phyloP scores from a whole-genome alignment of 495 filamentous ascomycete species.

The Penicillium turbatum region DNA sequence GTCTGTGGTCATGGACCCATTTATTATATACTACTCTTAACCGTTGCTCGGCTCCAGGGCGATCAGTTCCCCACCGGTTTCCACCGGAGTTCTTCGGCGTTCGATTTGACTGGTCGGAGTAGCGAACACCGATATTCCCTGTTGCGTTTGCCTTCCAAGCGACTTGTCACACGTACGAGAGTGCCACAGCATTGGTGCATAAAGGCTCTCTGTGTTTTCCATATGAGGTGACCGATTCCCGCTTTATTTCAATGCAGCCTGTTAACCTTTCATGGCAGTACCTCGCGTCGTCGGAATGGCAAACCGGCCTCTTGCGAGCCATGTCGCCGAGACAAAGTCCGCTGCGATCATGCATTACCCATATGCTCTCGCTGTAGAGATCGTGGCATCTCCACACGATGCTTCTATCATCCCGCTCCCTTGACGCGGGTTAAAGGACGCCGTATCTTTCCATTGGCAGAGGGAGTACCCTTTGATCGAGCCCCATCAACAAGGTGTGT shows the following conservation, averaged over 20 bases:
- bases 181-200: background rate
- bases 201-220: background rate
- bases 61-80: slow-evolving; percentile 7
- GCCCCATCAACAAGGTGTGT: slow-evolving; percentile 8
- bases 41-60: background rate
- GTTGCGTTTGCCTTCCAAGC: background rate
- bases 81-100: slow-evolving; percentile 20
- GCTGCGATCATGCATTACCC: slow-evolving; percentile 41
- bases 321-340: slow-evolving; percentile 45
- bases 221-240: slow-evolving; percentile 2
- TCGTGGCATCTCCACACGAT: slow-evolving; percentile 23
- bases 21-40: background rate
- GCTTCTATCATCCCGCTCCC: slow-evolving; percentile 41
- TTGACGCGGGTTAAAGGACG: slow-evolving; percentile 21
- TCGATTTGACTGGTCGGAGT: slow-evolving; percentile 7
- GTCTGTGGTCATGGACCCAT: background rate
- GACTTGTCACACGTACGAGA: background rate
- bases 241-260: background rate
- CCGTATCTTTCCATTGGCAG: slow-evolving; percentile 10
- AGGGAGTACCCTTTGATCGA: slow-evolving; percentile 14
- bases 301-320: slow-evolving; percentile 46
- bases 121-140: slow-evolving; percentile 14
- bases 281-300: slow-evolving; percentile 40
- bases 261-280: slow-evolving; percentile 3
- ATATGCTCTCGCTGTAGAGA: slow-evolving; percentile 27